Conservation (phyloP, 306 rosid genomes). For the Corylus heterophylla region DNA sequence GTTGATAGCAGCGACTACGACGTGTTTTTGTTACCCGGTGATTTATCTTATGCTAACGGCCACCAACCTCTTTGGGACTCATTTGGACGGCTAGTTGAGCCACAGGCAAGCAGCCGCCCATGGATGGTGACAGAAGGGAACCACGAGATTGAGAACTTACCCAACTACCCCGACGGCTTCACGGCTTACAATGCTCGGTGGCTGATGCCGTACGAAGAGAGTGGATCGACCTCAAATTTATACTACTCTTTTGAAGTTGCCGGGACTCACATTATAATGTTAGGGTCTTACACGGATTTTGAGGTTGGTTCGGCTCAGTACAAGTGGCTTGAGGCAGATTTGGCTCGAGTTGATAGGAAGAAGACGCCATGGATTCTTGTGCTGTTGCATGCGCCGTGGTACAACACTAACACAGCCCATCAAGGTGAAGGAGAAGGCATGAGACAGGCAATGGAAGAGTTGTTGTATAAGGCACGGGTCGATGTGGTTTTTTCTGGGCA, state of each 20-base stretch:
- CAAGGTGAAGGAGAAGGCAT: conserved; percentile 79
- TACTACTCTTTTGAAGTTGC: conserved; percentile 65
- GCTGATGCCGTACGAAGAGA: conserved; percentile 62
- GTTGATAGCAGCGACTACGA: conserved; percentile 52
- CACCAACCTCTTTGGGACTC: conserved; percentile 76
- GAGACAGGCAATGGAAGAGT: conserved; percentile 63
- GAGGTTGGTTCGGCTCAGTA: conserved; percentile 43
- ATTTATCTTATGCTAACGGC: conserved; percentile 63
- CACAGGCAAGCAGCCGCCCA: conserved; percentile 69
- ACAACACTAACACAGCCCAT: conserved; percentile 69
- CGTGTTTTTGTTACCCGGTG: conserved; percentile 68
- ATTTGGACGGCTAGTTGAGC: conserved; percentile 71
- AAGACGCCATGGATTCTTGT: conserved; percentile 65
- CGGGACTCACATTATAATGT: conserved; percentile 54
- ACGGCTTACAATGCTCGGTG: conserved; percentile 63
- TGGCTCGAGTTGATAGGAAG: conserved; percentile 47
- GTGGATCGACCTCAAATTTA: conserved; percentile 62
- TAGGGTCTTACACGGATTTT: conserved; percentile 66
- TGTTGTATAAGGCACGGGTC: conserved; percentile 55
- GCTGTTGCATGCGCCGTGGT: conserved; percentile 79
- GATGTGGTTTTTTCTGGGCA: conserved; percentile 72
- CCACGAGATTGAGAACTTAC: conserved; percentile 65
- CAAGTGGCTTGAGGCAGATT: conserved; percentile 56
- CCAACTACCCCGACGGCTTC: conserved; percentile 44
- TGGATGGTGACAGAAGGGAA: conserved; percentile 86